These are phyloP conservation scores for Candida ascalaphidarum DNA, from an alignment of 805 yeast species.

Conservation along the genomic window DNA sequence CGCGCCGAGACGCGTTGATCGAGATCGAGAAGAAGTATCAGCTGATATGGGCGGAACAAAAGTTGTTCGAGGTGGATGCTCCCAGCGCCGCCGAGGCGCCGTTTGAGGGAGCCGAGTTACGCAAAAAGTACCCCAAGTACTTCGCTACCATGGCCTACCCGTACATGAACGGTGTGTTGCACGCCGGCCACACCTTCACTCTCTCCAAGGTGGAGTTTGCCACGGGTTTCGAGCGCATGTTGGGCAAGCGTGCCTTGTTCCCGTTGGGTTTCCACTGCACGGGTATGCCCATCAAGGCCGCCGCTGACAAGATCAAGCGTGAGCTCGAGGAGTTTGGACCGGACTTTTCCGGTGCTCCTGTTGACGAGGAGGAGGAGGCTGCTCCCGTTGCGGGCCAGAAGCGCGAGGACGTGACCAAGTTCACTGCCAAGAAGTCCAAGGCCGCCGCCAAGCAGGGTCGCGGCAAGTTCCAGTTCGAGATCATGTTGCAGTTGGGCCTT, in stretches of 20 bases:
- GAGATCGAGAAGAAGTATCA: constrained; percentile 87
- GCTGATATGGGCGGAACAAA: constrained; percentile 78
- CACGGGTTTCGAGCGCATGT: constrained; percentile 90
- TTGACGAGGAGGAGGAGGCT: constrained; percentile 44
- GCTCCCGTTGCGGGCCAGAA: constrained; percentile 18
- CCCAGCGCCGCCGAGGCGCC: constrained; percentile 62
- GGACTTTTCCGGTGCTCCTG: constrained; percentile 64
- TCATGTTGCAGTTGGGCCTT: constrained; percentile 91
- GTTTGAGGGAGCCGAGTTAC: constrained; percentile 48
- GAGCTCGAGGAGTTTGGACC: constrained; percentile 88
- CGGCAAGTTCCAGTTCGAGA: constrained; percentile 91
- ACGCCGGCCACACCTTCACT: constrained; percentile 96
- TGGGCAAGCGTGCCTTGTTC: constrained; percentile 84
- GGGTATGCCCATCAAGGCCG: constrained; percentile 95
- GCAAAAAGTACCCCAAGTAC: constrained; percentile 74
- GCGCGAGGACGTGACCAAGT: constrained; percentile 79
- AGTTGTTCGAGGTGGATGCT: constrained; percentile 80
- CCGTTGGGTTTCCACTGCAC: constrained; percentile 99
- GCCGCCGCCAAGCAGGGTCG: constrained; percentile 91
- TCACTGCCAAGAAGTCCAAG: constrained; percentile 87
- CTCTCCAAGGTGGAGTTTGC: constrained; percentile 89
- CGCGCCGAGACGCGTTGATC: constrained; percentile 90
- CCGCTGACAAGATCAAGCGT: constrained; percentile 91
- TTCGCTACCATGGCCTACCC: constrained; percentile 97
- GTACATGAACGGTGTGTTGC: constrained; percentile 97